phyloP scores from a whole-genome alignment of 2,329 filamentous ascomycete species.

The Pseudocercospora musae region DNA sequence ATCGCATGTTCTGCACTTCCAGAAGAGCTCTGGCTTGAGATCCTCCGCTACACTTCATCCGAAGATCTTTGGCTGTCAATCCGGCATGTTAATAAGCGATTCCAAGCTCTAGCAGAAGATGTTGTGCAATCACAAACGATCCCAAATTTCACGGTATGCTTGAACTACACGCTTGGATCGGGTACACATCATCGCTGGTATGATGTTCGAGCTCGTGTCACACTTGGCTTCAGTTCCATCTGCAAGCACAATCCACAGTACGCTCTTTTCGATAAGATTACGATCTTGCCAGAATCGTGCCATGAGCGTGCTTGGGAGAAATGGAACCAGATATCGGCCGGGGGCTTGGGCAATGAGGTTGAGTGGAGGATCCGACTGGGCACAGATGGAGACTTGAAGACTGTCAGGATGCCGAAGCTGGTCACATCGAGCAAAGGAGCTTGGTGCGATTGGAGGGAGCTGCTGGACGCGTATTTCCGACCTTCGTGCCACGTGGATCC shows the following conservation, averaged over 20 bases:
- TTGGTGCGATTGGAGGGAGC: conserved; percentile 26
- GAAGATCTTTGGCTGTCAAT: conserved; percentile 24
- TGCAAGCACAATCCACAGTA: conserved; percentile 24
- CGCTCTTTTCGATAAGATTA: conserved; percentile 22
- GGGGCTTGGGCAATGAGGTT: conserved; percentile 14
- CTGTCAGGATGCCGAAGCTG: conserved; percentile 18
- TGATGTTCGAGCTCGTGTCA: conserved; percentile 22
- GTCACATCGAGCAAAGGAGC: conserved; percentile 18
- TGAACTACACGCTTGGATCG: conserved; percentile 20
- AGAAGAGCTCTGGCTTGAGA: conserved; percentile 27
- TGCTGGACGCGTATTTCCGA: conserved; percentile 24
- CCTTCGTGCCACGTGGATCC: background rate
- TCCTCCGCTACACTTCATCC: conserved; percentile 17
- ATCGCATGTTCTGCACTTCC: conserved; percentile 17
- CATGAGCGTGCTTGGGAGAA: conserved; percentile 20
- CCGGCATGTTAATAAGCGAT: conserved; percentile 13
- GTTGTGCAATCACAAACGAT: conserved; percentile 4
- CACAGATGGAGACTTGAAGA: conserved; percentile 9
- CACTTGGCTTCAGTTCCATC: conserved; percentile 19
- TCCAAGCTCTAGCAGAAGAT: conserved; percentile 19
- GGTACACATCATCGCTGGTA: conserved; percentile 25
- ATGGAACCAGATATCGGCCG: conserved; percentile 24
- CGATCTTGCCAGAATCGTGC: conserved; percentile 17
- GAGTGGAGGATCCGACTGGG: conserved; percentile 23
- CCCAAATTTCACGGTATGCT: conserved; percentile 19